A percentile compares a stretch with the other conserved stretches of the same genome.
phyloP scores from a whole-genome alignment of 495 filamentous ascomycete species.

The Talaromyces borbonicus region DNA sequence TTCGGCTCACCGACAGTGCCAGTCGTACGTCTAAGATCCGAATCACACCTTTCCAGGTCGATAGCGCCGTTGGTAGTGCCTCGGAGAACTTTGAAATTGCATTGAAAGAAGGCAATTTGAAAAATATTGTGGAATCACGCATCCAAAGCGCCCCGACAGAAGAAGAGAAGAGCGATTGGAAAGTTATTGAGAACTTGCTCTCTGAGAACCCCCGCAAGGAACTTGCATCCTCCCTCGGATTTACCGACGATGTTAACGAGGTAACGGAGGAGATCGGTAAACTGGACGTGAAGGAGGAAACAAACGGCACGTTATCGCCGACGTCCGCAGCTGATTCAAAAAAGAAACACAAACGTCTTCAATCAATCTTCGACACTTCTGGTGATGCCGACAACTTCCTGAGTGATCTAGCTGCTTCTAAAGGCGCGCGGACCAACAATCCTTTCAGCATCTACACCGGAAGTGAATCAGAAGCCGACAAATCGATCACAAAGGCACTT shows the following conservation, averaged over 20 bases:
- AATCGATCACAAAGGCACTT: constrained; percentile 75
- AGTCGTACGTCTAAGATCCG: constrained; percentile 65
- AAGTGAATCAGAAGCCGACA: constrained; percentile 70
- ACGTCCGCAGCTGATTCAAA: constrained; percentile 30
- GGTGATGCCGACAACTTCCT: constrained; percentile 74
- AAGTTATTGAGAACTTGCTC: constrained; percentile 81
- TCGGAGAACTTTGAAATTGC: constrained; percentile 82
- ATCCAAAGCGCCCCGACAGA: constrained; percentile 64
- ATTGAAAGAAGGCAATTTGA: constrained; percentile 65
- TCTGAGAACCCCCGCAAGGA: constrained; percentile 69
- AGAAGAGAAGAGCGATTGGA: constrained; percentile 92
- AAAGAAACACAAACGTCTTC: constrained; percentile 53
- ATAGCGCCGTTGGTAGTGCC: constrained; percentile 72
- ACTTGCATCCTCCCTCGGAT: constrained; percentile 81
- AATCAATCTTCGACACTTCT: constrained; percentile 73
- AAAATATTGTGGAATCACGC: constrained; percentile 70
- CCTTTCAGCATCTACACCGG: constrained; percentile 81
- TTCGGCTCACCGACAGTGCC: constrained; percentile 51
- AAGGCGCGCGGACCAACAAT: constrained; percentile 72
- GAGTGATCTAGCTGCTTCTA: constrained; percentile 62
- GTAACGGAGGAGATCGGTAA: constrained; percentile 38
- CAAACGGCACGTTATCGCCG: constrained; percentile 40
- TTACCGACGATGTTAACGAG: constrained; percentile 50
- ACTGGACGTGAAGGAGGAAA: constrained; percentile 37
- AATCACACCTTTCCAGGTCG: constrained; percentile 81